A percentile compares a stretch with the other conserved stretches of the same genome.
Evolutionary conservation across 73 alveolate species (phyloP).

Genomic region (Paramecium caudatum): DNA sequence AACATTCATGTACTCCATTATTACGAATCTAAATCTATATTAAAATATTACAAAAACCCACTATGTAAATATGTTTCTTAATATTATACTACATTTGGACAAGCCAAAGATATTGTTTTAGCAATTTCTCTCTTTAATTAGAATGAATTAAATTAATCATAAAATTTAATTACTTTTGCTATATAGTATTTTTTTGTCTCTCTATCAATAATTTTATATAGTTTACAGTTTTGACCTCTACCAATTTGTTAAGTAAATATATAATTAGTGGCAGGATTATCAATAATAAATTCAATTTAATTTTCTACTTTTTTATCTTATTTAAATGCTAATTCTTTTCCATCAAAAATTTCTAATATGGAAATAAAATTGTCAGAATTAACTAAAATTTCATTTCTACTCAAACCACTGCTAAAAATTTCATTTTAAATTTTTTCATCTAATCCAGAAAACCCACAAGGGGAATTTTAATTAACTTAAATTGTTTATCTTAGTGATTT

Average conservation of each 20-base stretch:
- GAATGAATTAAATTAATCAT: constrained; percentile 11
- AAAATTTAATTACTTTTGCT: constrained; percentile 24
- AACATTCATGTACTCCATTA: neutral
- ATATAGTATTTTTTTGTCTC: neutral
- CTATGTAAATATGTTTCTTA: neutral
- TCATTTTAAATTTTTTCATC: neutral
- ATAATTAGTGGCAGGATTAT: constrained; percentile 23
- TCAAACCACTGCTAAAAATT: constrained; percentile 1
- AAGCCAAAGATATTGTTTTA: neutral
- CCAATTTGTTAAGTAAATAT: constrained; percentile 5
- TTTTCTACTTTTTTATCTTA: neutral
- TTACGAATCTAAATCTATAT: neutral
- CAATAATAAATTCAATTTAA: constrained; percentile 21
- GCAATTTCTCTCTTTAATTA: neutral
- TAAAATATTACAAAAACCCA: constrained; percentile 14
- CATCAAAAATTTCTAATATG: constrained; percentile 34
- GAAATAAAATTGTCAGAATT: neutral
- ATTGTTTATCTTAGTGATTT: neutral
- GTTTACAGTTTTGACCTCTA: constrained; percentile 7
- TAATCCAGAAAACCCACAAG: neutral
- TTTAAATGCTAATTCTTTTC: constrained; percentile 26
- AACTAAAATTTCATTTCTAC: neutral
- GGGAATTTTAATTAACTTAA: neutral
- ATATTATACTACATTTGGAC: constrained; percentile 11
- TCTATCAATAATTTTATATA: constrained; percentile 39